A percentile compares a stretch with the other conserved stretches of the same genome.
phyloP scores from a whole-genome alignment of 345 rosid species.

The Balakata baccata region DNA sequence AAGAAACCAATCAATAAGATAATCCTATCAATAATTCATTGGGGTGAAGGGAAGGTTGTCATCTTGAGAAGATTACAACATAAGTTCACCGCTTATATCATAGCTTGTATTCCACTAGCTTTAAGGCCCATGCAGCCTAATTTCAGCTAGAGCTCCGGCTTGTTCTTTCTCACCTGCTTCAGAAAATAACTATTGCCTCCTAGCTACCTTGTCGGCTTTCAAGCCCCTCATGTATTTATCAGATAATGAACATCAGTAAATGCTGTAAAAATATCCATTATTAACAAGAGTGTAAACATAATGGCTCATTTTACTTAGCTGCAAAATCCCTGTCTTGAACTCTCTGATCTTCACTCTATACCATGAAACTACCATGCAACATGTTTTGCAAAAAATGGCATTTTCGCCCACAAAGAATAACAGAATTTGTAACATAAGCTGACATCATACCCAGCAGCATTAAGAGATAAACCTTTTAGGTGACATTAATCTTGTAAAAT shows the following conservation, averaged over 20 bases:
- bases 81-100: conserved; percentile 32
- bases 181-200: neutral
- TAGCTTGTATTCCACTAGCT: conserved; percentile 35
- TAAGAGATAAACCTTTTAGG: neutral
- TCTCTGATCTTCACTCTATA: neutral
- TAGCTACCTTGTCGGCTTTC: neutral
- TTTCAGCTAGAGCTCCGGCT: conserved; percentile 27
- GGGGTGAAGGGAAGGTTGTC: conserved; percentile 45
- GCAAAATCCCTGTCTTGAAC: conserved; percentile 1
- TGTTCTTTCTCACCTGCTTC: conserved; percentile 9
- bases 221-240: neutral
- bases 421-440: neutral
- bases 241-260: conserved; percentile 14
- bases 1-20: conserved; percentile 41
- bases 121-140: conserved; percentile 28
- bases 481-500: too few species aligned
- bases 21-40: conserved; percentile 30
- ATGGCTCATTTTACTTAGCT: neutral
- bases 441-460: neutral
- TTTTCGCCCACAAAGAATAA: neutral
- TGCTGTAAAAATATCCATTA: neutral
- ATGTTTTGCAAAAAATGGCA: neutral
- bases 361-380: neutral
- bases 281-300: neutral
- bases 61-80: conserved; percentile 44